Evolutionary conservation across 345 rosid species (phyloP).

Genomic region (Orychophragmus violaceus): DNA sequence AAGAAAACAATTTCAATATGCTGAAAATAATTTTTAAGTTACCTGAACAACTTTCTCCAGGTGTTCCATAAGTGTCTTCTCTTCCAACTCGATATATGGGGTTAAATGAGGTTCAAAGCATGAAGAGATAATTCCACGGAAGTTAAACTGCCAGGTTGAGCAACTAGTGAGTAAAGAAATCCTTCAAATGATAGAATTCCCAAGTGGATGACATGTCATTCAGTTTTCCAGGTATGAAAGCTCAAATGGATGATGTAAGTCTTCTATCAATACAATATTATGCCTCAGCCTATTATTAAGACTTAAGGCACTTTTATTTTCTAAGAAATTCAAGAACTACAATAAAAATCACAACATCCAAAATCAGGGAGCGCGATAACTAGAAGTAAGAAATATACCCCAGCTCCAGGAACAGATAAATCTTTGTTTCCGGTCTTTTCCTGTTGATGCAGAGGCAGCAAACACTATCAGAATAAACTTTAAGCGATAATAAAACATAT

Average conservation of each 20-base stretch:
- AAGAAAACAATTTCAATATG: neutral
- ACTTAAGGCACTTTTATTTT: neutral
- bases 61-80: slow-evolving; percentile 93
- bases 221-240: neutral
- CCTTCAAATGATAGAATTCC: slow-evolving; percentile 5
- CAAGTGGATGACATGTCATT: slow-evolving; percentile 2
- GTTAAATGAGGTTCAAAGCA: slow-evolving; percentile 95
- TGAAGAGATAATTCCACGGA: slow-evolving; percentile 92
- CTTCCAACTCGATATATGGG: slow-evolving; percentile 85
- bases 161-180: slow-evolving; percentile 7
- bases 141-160: slow-evolving; percentile 72
- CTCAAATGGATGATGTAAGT: slow-evolving; percentile 4
- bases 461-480: slow-evolving; percentile 9
- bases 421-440: slow-evolving; percentile 69
- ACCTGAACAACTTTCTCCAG: slow-evolving; percentile 97
- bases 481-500: neutral
- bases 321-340: slow-evolving; percentile 1
- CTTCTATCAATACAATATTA: slow-evolving; percentile 1
- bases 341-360: slow-evolving; percentile 10
- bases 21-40: slow-evolving; percentile 7
- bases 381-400: slow-evolving; percentile 50
- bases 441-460: slow-evolving; percentile 38
- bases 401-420: slow-evolving; percentile 86
- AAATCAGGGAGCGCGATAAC: neutral
- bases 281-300: slow-evolving; percentile 11